A percentile compares a stretch with the other conserved stretches of the same genome.
These are phyloP conservation scores for Fusarium aywerte DNA, from an alignment of 2,329 filamentous ascomycete species.

Conservation along the genomic window DNA sequence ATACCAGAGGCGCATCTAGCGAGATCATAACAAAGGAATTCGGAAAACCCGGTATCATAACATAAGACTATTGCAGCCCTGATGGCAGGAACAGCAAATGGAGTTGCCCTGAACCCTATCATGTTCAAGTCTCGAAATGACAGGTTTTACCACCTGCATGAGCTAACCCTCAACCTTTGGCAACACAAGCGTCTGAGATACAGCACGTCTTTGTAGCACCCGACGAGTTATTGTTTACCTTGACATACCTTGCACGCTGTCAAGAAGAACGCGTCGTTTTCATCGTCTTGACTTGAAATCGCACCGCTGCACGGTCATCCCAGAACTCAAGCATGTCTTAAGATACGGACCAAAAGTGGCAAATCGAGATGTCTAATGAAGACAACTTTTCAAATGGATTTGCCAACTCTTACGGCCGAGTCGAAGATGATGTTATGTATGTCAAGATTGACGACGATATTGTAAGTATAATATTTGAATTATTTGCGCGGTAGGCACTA, in stretches of 20 bases:
- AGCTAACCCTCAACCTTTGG: background rate
- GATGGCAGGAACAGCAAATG: too few species aligned
- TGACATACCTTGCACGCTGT: background rate
- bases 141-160: background rate
- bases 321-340: constrained; percentile 1
- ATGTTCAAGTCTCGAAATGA: too few species aligned
- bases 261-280: background rate
- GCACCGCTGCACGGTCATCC: constrained; percentile 1
- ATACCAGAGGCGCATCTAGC: background rate
- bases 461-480: constrained; percentile 44
- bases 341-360: constrained; percentile 53
- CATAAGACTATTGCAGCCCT: too few species aligned
- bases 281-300: background rate
- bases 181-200: background rate
- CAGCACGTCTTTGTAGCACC: background rate
- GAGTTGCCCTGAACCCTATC: too few species aligned
- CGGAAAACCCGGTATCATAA: background rate
- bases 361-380: constrained; percentile 49
- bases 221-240: background rate
- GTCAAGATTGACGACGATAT: constrained; percentile 54
- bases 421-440: constrained; percentile 59
- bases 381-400: constrained; percentile 49
- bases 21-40: background rate
- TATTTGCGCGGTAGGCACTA: background rate
- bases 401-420: constrained; percentile 55